A percentile compares a stretch with the other conserved stretches of the same genome.
phyloP scores from a whole-genome alignment of 2,329 filamentous ascomycete species.

The Huntiella moniliformis region DNA sequence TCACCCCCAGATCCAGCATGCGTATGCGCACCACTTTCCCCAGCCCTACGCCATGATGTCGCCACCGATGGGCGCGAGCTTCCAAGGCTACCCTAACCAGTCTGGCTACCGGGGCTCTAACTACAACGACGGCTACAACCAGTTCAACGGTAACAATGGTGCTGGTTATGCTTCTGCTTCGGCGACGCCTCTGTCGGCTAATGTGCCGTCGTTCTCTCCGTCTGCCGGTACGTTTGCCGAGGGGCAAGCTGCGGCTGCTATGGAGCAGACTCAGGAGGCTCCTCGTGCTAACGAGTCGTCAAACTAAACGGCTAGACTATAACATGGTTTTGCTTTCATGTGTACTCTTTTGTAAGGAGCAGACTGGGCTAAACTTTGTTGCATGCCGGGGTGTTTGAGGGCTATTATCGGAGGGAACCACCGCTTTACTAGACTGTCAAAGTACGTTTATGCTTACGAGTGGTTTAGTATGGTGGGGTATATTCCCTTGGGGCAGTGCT shows the following conservation, averaged over 20 bases:
- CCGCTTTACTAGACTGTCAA: no score
- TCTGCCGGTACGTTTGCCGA: neutral
- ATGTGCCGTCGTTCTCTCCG: constrained; percentile 24
- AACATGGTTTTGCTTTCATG: neutral
- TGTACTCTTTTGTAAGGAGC: neutral
- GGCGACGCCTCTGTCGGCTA: constrained; percentile 20
- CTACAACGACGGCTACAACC: constrained; percentile 16
- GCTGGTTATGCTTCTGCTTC: constrained; percentile 14
- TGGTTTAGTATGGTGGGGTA: no score
- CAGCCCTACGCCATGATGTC: constrained; percentile 11
- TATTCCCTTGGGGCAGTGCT: no score
- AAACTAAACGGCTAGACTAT: constrained; percentile 3
- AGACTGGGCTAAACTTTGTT: no score
- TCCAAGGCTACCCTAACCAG: constrained; percentile 14
- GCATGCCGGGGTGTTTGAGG: no score
- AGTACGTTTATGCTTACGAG: no score
- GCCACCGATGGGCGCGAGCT: constrained; percentile 5
- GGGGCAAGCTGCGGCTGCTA: neutral
- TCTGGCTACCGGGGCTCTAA: constrained; percentile 16
- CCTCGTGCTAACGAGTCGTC: neutral
- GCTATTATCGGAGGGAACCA: no score
- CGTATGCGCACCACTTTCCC: neutral
- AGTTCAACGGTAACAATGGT: constrained; percentile 12
- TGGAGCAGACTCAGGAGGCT: neutral
- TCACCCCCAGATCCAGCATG: constrained; percentile 14